Base-by-base conservation (phyloP, 495 filamentous ascomycete genomes). In the Trichoderma virens region DNA sequence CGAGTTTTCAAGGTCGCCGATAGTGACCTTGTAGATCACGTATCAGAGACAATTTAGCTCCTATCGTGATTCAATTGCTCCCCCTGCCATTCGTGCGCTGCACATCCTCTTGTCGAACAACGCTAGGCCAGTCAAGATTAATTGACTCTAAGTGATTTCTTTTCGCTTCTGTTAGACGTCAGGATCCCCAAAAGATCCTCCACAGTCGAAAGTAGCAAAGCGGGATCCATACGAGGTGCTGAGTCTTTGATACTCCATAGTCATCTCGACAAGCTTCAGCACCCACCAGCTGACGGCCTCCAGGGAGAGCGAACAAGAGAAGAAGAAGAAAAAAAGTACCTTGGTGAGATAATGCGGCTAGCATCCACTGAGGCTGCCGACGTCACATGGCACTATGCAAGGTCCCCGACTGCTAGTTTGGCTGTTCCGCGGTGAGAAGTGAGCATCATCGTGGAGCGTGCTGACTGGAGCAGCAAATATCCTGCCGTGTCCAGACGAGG, bases 371-470 rank as follows among this genome's bases (percentile, higher is more conserved):
- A 28, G 51, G 51, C 51, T 56, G 51, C 16, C 25, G 16, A 56
- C 25, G 27, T 56, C 51, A 56, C 51, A 56, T 56, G 51, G 51
- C 25, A 56, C 51, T 30, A 56, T 56, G 51, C 51, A 56, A 56
- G 51, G 51, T 56, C 51, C 51, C 51, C 25, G 23, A 56, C 27
- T 5, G n/a, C 23, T 30, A 56, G 51, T 30, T 30, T 56, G 27
- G 23, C 9, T 27, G 51, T 14, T 51, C 51, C 51, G 51, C 13
- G 51, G n/a, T 28, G 51, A 56, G 25, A 25, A 51, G n/a, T 20
- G 45, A 20, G 45, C 45, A 51, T 25, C 45, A 51, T 51, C 45
- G n/a, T 51, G 20, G n/a, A 51, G 45, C 14, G 8, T 7, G 45
- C 45, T 51, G 45, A 51, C 20, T 25, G 45, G 3, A 41, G 14